phyloP scores from a whole-genome alignment of 768 basidiomycete species.

The Leccinum truebloodii region DNA sequence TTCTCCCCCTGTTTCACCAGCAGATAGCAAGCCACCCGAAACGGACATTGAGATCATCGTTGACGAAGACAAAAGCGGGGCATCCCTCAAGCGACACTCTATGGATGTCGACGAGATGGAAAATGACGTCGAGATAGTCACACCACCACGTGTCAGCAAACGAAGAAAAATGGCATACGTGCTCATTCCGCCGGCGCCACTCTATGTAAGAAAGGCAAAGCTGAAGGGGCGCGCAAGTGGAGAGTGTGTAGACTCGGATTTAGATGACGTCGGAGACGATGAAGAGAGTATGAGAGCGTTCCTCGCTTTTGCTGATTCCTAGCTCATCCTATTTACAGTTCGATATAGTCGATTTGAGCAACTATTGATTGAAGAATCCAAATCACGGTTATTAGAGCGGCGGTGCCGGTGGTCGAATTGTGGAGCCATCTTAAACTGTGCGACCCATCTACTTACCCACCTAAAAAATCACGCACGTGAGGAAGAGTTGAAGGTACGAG shows the following conservation, averaged over 20 bases:
- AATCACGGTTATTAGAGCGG: slow-evolving; percentile 45
- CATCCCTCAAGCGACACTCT: slow-evolving; percentile 25
- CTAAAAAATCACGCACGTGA: slow-evolving; percentile 40
- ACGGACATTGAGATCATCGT: slow-evolving; percentile 21
- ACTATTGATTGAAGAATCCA: slow-evolving; percentile 48
- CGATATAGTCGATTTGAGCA: slow-evolving; percentile 39
- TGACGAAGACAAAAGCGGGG: slow-evolving; percentile 4
- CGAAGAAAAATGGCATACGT: slow-evolving; percentile 32
- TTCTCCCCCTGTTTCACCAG: slow-evolving; percentile 42
- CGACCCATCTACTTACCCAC: slow-evolving; percentile 51
- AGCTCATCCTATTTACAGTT: slow-evolving; percentile 40
- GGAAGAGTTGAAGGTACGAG: slow-evolving; percentile 29
- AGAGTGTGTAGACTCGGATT: slow-evolving; percentile 21
- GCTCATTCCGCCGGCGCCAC: slow-evolving; percentile 29
- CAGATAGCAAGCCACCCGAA: slow-evolving; percentile 20
- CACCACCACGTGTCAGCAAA: slow-evolving; percentile 19
- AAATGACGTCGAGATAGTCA: not conserved
- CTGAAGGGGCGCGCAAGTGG: slow-evolving; percentile 14
- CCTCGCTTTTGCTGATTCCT: slow-evolving; percentile 19
- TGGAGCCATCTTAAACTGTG: slow-evolving; percentile 53
- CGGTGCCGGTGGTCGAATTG: slow-evolving; percentile 65
- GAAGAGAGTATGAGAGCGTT: slow-evolving; percentile 35
- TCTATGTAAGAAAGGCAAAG: slow-evolving; percentile 21
- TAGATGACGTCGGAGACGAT: slow-evolving; percentile 21
- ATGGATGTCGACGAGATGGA: slow-evolving; percentile 16